These are phyloP conservation scores for Nannochloropsis salina DNA, from an alignment of 108 stramenopile genomes.

Conservation along the genomic window DNA sequence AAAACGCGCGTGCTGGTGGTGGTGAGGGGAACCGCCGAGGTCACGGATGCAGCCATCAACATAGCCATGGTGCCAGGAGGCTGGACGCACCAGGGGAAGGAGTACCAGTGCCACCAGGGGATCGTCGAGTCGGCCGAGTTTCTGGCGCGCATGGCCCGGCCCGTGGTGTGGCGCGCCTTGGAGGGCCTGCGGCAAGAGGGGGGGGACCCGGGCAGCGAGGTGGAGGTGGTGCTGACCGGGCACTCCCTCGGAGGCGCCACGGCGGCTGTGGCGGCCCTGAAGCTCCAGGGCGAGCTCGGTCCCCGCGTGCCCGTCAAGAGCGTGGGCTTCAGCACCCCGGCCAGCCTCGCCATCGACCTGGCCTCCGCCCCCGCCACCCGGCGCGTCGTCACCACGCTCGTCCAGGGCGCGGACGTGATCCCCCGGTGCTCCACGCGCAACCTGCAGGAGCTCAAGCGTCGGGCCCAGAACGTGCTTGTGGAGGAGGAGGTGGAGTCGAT, in stretches of 20 bases:
- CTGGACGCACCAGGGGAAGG: not conserved
- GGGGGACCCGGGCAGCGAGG: not conserved
- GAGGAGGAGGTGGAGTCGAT: not conserved
- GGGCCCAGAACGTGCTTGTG: not conserved
- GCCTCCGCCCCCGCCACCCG: not conserved
- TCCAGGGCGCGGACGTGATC: not conserved
- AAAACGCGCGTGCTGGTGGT: not conserved
- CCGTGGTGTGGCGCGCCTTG: not conserved
- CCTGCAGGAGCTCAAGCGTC: not conserved
- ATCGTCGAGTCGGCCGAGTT: not conserved
- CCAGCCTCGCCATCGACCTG: not conserved
- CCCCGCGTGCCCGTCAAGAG: not conserved
- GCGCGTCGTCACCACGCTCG: not conserved
- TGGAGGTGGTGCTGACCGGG: not conserved
- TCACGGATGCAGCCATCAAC: not conserved
- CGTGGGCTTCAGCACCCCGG: not conserved
- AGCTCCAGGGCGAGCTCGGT: not conserved
- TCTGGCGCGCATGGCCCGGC: not conserved
- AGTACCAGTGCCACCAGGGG: not conserved
- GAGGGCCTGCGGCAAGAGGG: not conserved
- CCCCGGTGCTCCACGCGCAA: not conserved
- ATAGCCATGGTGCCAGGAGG: not conserved
- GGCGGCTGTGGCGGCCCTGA: not conserved
- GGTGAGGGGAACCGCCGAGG: constrained; percentile 4
- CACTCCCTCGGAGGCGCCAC: not conserved